Percentiles rank a stretch among this genome's conserved stretches.
Conservation (phyloP, 2,329 filamentous ascomycete species). For the Pleomassaria siparia region DNA sequence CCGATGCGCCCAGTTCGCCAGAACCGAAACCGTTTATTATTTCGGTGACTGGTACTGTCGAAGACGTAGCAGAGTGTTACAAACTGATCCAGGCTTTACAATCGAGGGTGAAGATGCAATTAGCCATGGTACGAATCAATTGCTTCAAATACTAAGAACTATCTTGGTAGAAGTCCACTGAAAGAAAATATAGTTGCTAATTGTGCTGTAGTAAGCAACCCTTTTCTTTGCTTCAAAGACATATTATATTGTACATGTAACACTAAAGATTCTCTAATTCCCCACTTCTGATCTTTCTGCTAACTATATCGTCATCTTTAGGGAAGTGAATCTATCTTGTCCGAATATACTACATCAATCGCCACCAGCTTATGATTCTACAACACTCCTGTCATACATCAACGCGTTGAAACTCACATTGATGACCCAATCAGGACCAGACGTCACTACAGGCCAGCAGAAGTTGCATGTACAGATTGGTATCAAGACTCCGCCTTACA, state of each 20-base stretch:
- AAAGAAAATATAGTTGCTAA: too few relatives aligned
- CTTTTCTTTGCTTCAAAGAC: too few relatives aligned
- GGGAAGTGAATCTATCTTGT: conserved; percentile 78
- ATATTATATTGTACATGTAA: too few relatives aligned
- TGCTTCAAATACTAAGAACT: too few relatives aligned
- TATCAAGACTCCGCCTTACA: conserved; percentile 77
- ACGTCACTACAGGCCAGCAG: conserved; percentile 11
- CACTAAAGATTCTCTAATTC: too few relatives aligned
- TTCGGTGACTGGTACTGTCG: conserved; percentile 67
- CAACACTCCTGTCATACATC: conserved; percentile 59
- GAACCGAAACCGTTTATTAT: conserved; percentile 61
- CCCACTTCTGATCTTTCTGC: too few relatives aligned
- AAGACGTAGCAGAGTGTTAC: conserved; percentile 62
- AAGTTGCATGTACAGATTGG: conserved; percentile 54
- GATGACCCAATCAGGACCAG: conserved; percentile 29
- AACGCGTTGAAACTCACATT: conserved; percentile 37
- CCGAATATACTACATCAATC: conserved; percentile 71
- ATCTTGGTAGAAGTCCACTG: too few relatives aligned
- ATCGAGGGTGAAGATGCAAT: conserved; percentile 44
- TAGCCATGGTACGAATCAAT: too few relatives aligned
- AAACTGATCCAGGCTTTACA: conserved; percentile 46
- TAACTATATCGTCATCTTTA: too few relatives aligned
- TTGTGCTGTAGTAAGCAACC: too few relatives aligned
- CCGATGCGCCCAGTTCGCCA: background rate
- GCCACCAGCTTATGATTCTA: conserved; percentile 68